Percentiles rank a stretch among this genome's conserved stretches.
phyloP scores from a whole-genome alignment of 768 basidiomycete species.

The Russula earlei region DNA sequence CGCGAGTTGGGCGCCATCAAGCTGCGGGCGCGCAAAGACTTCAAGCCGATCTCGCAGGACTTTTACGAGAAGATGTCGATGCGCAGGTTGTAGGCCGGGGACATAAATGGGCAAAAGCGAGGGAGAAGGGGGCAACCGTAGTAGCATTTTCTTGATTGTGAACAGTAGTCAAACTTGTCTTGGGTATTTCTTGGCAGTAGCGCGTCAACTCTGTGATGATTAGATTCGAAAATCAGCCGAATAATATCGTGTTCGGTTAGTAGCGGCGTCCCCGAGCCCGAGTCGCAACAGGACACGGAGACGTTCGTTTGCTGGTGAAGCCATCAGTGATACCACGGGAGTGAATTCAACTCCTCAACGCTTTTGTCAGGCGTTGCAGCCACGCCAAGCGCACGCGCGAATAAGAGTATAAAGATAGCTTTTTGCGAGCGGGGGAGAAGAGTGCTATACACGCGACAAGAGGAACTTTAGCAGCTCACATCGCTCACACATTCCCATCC shows the following conservation, averaged over 20 bases:
- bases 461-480: slow-evolving; percentile 60
- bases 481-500: slow-evolving; percentile 96
- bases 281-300: too few species aligned
- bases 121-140: too few species aligned
- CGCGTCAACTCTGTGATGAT: too few species aligned
- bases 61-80: slow-evolving; percentile 38
- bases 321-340: too few species aligned
- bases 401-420: not conserved
- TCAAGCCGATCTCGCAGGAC: slow-evolving; percentile 32
- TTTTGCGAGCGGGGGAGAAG: not conserved
- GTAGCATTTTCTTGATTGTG: not conserved
- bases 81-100: slow-evolving; percentile 1
- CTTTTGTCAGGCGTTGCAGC: not conserved
- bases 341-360: too few species aligned
- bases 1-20: slow-evolving; percentile 46
- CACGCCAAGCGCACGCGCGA: not conserved
- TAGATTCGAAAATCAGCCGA: too few species aligned
- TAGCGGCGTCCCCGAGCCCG: too few species aligned
- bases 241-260: too few species aligned
- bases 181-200: not conserved
- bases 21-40: slow-evolving; percentile 32
- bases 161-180: too few species aligned
- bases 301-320: too few species aligned
- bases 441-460: slow-evolving; percentile 6
- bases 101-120: too few species aligned